phyloP scores from a whole-genome alignment of 2,329 filamentous ascomycete genomes.

The Nannizziopsis arthrosporioides region DNA sequence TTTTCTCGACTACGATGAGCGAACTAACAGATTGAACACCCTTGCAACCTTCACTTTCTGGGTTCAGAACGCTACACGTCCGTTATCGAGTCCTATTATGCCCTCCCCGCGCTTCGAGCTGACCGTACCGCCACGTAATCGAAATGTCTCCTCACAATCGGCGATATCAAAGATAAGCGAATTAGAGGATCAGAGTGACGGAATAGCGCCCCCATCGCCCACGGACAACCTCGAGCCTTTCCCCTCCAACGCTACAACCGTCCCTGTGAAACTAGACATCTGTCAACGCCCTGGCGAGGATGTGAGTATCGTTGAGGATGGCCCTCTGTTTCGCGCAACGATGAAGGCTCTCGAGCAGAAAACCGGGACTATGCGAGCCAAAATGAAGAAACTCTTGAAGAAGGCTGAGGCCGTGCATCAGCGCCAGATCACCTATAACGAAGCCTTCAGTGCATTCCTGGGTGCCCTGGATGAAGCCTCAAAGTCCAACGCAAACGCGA shows the following conservation, averaged over 20 bases:
- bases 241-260: conserved; percentile 1
- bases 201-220: conserved; percentile 20
- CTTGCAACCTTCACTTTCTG: conserved; percentile 91
- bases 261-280: conserved; percentile 68
- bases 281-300: conserved; percentile 79
- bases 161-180: conserved; percentile 71
- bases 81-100: conserved; percentile 45
- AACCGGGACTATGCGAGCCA: conserved; percentile 81
- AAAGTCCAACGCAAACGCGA: conserved; percentile 82
- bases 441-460: conserved; percentile 69
- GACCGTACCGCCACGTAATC: conserved; percentile 59
- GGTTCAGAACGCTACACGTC: conserved; percentile 54
- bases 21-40: conserved; percentile 77
- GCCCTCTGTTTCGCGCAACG: conserved; percentile 87
- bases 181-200: conserved; percentile 40
- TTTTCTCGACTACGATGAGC: conserved; percentile 93
- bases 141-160: conserved; percentile 77
- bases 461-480: conserved; percentile 79
- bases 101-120: conserved; percentile 60
- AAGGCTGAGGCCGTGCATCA: conserved; percentile 79
- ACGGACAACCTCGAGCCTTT: conserved; percentile 9
- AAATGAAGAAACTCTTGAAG: conserved; percentile 94
- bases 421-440: conserved; percentile 73
- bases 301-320: conserved; percentile 74
- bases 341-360: conserved; percentile 96